phyloP scores from a whole-genome alignment of 225 moss, liverwort and hornwort species.

The Asterella californica region DNA sequence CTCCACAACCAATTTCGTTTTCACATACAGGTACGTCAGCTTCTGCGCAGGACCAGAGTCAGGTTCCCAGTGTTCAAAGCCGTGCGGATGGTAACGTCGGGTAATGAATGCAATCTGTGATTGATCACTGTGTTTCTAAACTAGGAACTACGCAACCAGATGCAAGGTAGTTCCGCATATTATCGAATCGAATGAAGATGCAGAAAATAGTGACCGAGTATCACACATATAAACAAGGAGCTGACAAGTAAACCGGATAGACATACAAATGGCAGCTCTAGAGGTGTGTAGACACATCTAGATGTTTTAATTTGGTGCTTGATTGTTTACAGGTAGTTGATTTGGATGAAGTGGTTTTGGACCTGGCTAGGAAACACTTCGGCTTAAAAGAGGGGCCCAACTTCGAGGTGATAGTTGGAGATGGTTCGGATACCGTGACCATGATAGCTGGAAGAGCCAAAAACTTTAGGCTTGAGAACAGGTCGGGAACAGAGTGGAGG shows the following conservation, averaged over 20 bases:
- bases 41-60: background rate
- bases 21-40: conserved; percentile 60
- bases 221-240: too few species aligned
- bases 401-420: conserved; percentile 35
- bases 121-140: too few species aligned
- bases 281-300: too few species aligned
- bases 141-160: too few species aligned
- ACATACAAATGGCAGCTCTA: too few species aligned
- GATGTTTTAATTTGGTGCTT: background rate
- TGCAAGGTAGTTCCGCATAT: too few species aligned
- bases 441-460: conserved; percentile 34
- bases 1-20: conserved; percentile 73
- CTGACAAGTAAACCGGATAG: too few species aligned
- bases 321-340: conserved; percentile 64
- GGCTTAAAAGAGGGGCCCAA: conserved; percentile 46
- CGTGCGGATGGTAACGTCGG: background rate
- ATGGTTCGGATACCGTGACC: conserved; percentile 37
- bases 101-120: background rate
- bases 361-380: conserved; percentile 70
- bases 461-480: conserved; percentile 20
- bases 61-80: background rate
- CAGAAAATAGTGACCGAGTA: too few species aligned
- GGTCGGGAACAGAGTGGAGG: conserved; percentile 4
- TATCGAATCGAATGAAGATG: too few species aligned
- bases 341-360: conserved; percentile 64